Conservation (phyloP, 495 filamentous ascomycete genomes). For the Neurospora sp. region DNA sequence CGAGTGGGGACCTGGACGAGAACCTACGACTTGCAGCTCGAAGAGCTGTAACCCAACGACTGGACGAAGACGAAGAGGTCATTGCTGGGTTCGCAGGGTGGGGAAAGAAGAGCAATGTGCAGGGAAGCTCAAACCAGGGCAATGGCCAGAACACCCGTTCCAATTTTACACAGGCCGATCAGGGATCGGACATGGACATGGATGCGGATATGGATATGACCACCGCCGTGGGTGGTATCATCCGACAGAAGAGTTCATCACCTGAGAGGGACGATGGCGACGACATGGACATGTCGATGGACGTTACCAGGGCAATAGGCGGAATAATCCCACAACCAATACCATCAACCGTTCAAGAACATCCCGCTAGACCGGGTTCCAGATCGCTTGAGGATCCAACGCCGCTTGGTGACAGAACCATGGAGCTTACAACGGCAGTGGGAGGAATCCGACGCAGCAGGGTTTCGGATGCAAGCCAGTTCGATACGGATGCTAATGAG, state of each 20-base stretch:
- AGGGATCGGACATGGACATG: slow-evolving; percentile 29
- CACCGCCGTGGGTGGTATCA: slow-evolving; percentile 44
- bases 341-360: slow-evolving; percentile 13
- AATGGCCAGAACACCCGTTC: slow-evolving; percentile 7
- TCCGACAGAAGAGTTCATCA: slow-evolving; percentile 24
- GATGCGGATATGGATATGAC: slow-evolving; percentile 49
- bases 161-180: slow-evolving; percentile 10
- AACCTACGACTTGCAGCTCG: slow-evolving; percentile 65
- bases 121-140: slow-evolving; percentile 2
- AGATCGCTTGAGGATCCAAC: slow-evolving; percentile 3
- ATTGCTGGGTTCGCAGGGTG: slow-evolving; percentile 51
- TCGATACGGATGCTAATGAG: slow-evolving; percentile 38
- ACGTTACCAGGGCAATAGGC: slow-evolving; percentile 76
- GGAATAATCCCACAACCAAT: slow-evolving; percentile 53
- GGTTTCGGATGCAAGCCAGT: slow-evolving; percentile 14
- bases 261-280: slow-evolving; percentile 36
- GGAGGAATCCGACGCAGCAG: slow-evolving; percentile 46
- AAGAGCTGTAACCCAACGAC: slow-evolving; percentile 58
- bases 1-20: slow-evolving; percentile 61
- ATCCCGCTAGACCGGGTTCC: slow-evolving; percentile 9
- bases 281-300: slow-evolving; percentile 76
- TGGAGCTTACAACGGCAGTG: slow-evolving; percentile 69
- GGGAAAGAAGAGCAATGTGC: slow-evolving; percentile 25
- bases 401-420: slow-evolving; percentile 49
- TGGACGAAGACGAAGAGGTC: slow-evolving; percentile 72